A percentile compares a stretch with the other conserved stretches of the same genome.
phyloP scores from a whole-genome alignment of 306 rosid species.

The apple (Malus domestica) region DNA sequence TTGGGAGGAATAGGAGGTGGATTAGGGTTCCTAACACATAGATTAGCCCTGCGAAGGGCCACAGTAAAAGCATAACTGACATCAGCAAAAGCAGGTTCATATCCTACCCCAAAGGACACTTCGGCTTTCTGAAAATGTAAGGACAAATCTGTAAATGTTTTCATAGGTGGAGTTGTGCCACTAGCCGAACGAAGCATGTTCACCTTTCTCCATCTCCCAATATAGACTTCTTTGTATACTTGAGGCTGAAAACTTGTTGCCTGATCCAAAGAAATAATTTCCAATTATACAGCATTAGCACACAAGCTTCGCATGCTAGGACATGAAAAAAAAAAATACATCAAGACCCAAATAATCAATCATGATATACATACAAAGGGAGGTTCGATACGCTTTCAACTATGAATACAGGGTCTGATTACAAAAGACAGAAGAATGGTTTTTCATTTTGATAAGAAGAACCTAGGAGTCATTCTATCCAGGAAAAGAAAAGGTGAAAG shows the following conservation, averaged over 20 bases:
- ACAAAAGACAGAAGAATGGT: not conserved
- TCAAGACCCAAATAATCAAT: not conserved
- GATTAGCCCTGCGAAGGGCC: constrained; percentile 97
- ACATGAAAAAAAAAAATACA: not conserved
- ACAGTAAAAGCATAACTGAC: constrained; percentile 87
- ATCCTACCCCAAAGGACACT: constrained; percentile 90
- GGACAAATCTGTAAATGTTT: constrained; percentile 75
- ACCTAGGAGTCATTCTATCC: not conserved
- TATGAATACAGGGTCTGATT: not conserved
- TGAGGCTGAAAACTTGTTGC: constrained; percentile 98
- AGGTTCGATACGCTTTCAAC: not conserved
- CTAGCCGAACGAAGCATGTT: constrained; percentile 90
- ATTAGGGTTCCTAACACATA: constrained; percentile 47
- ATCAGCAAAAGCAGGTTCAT: constrained; percentile 90
- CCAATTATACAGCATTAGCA: constrained; percentile 20
- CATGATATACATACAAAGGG: not conserved
- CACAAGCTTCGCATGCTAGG: not conserved
- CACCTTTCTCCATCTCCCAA: constrained; percentile 98
- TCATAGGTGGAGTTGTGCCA: constrained; percentile 96
- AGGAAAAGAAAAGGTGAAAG: not conserved
- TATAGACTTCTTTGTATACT: constrained; percentile 68
- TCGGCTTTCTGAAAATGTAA: constrained; percentile 75
- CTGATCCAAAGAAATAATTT: constrained; percentile 43
- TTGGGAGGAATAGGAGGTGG: constrained; percentile 59
- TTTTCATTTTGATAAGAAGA: not conserved